phyloP scores from a whole-genome alignment of 331 rosid genomes.

The Acacia pycnantha region DNA sequence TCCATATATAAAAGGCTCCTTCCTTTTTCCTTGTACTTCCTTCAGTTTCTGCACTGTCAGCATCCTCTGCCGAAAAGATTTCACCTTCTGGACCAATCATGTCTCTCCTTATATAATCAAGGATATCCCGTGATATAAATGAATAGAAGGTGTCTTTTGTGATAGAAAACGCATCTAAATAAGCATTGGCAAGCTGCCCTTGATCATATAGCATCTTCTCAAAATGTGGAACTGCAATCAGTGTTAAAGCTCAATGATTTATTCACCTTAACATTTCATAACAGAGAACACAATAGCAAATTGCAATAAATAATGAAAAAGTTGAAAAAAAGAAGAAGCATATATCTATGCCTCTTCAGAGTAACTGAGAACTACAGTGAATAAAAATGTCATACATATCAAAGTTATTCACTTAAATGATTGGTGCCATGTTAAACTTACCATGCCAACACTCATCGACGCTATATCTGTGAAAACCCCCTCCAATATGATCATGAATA shows the following conservation, averaged over 20 bases:
- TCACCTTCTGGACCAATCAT: constrained; percentile 95
- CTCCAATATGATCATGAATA: constrained; percentile 87
- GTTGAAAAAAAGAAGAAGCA: background rate
- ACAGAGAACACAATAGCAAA: constrained; percentile 14
- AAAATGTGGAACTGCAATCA: constrained; percentile 91
- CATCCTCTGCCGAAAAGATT: constrained; percentile 98
- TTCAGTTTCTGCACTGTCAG: constrained; percentile 92
- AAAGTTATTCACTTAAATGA: constrained; percentile 25
- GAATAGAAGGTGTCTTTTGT: constrained; percentile 76
- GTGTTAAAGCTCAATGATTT: constrained; percentile 25
- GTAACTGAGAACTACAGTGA: constrained; percentile 4
- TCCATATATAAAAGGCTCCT: constrained; percentile 94
- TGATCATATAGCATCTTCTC: constrained; percentile 99
- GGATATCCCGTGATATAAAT: constrained; percentile 70
- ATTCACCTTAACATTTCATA: constrained; percentile 24
- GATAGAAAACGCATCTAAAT: constrained; percentile 76
- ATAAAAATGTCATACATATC: constrained; percentile 14
- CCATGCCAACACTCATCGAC: constrained; percentile 99
- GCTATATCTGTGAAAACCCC: constrained; percentile 96
- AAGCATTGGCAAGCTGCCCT: constrained; percentile 83
- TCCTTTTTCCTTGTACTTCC: constrained; percentile 74
- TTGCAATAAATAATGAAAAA: constrained; percentile 11
- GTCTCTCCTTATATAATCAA: constrained; percentile 88
- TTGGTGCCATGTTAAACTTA: constrained; percentile 38
- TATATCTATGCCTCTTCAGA: background rate